These are phyloP conservation scores for Trapa bicornis DNA, from an alignment of 345 rosid species.

Conservation along the genomic window DNA sequence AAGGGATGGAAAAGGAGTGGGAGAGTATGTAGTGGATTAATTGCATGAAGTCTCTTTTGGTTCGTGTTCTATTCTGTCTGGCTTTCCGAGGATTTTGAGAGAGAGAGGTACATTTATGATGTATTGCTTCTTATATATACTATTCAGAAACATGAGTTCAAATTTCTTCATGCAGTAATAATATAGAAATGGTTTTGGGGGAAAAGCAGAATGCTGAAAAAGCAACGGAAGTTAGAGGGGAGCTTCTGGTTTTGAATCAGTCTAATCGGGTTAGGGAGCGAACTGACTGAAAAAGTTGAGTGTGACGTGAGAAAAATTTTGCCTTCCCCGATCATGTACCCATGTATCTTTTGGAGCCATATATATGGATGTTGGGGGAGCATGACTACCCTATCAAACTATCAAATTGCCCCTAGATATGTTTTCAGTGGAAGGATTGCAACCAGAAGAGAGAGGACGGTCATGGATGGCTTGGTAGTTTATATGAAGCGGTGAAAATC, in stretches of 20 bases:
- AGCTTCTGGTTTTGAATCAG: constrained; percentile 10
- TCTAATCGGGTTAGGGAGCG: constrained; percentile 6
- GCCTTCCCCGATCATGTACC: background rate
- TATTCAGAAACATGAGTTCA: too few relatives aligned
- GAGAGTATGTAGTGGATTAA: background rate
- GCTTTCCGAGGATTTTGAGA: background rate
- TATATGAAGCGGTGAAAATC: background rate
- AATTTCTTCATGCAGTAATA: too few relatives aligned
- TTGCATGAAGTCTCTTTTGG: background rate
- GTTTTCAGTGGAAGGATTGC: background rate
- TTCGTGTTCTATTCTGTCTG: background rate
- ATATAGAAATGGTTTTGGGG: background rate
- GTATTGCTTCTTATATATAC: background rate
- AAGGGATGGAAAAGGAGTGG: background rate
- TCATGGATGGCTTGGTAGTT: background rate
- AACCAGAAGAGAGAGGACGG: background rate
- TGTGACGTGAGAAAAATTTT: constrained; percentile 4
- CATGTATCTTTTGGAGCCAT: background rate
- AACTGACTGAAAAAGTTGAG: constrained; percentile 1
- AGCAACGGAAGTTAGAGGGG: background rate
- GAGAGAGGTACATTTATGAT: background rate
- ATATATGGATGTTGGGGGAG: background rate
- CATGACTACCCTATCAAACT: background rate
- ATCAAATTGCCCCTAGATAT: background rate
- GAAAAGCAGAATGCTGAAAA: background rate